Conservation (phyloP, 1,284 basidiomycete genomes). For the Cryptococcus sp. region DNA sequence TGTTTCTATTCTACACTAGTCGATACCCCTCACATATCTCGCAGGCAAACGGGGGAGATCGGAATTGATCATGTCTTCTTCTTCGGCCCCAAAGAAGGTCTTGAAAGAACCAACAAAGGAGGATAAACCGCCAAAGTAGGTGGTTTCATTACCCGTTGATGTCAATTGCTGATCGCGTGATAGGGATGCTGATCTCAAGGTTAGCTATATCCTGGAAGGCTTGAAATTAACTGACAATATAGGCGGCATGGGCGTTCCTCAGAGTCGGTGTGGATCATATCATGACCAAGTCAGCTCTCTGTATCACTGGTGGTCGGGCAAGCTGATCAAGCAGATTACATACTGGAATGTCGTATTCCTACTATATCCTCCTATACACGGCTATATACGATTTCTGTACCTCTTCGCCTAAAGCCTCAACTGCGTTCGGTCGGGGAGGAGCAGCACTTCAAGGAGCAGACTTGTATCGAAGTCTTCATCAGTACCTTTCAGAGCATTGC, state of each 20-base stretch:
- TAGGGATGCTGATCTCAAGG: conserved; percentile 32
- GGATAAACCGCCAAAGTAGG: conserved; percentile 41
- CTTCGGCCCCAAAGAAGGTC: no score
- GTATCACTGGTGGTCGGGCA: not conserved
- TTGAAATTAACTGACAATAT: not conserved
- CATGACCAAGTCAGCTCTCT: conserved; percentile 60
- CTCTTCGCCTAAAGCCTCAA: conserved; percentile 19
- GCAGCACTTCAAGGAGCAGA: conserved; percentile 94
- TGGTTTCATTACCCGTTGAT: no score
- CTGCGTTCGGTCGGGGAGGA: conserved; percentile 54
- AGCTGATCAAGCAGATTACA: conserved; percentile 55
- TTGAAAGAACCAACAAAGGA: conserved; percentile 30
- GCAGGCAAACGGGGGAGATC: no score
- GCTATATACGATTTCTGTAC: conserved; percentile 97
- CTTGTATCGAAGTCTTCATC: conserved; percentile 82
- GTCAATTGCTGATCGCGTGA: conserved; percentile 5
- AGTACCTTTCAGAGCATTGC: conserved; percentile 78
- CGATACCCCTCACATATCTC: no score
- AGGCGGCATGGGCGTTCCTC: conserved; percentile 84
- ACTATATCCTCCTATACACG: conserved; percentile 90
- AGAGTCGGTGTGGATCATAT: conserved; percentile 87
- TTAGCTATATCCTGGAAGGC: conserved; percentile 1
- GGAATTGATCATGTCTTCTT: no score
- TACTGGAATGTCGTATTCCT: conserved; percentile 82
- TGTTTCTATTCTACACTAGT: no score